A percentile compares a stretch with the other conserved stretches of the same genome.
phyloP scores from a whole-genome alignment of 345 rosid genomes.

The Sisymbrium irio region DNA sequence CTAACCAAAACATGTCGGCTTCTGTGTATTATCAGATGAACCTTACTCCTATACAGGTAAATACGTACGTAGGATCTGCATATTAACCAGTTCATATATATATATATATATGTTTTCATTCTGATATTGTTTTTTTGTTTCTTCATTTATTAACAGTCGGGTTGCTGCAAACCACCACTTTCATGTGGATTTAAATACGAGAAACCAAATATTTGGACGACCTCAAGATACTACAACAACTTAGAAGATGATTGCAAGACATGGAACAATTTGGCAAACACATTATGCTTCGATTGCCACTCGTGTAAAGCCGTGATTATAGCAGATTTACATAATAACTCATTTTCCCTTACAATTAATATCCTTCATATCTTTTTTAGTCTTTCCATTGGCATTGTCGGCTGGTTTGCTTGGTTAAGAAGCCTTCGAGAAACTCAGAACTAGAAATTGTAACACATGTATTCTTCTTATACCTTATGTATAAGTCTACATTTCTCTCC shows the following conservation, averaged over 20 bases:
- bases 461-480: too few relatives aligned
- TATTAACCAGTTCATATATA: not conserved
- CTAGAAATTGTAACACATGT: conserved; percentile 9
- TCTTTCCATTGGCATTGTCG: conserved; percentile 11
- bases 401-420: conserved; percentile 30
- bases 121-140: not conserved
- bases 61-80: not conserved
- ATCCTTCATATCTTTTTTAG: conserved; percentile 12
- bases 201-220: conserved; percentile 24
- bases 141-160: conserved; percentile 3
- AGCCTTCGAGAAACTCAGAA: conserved; percentile 9
- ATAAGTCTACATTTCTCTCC: too few relatives aligned
- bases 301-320: conserved; percentile 36
- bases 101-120: not conserved
- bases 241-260: conserved; percentile 25
- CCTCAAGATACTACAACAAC: conserved; percentile 9
- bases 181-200: conserved; percentile 33
- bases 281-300: conserved; percentile 30
- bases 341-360: not conserved
- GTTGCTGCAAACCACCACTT: conserved; percentile 39
- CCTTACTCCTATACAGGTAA: conserved; percentile 34
- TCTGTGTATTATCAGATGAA: conserved; percentile 31
- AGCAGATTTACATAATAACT: conserved; percentile 15
- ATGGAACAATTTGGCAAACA: conserved; percentile 20
- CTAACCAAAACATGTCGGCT: conserved; percentile 25